Conservation (phyloP, 23 red algal genomes). For the Gracilaria caudata region DNA sequence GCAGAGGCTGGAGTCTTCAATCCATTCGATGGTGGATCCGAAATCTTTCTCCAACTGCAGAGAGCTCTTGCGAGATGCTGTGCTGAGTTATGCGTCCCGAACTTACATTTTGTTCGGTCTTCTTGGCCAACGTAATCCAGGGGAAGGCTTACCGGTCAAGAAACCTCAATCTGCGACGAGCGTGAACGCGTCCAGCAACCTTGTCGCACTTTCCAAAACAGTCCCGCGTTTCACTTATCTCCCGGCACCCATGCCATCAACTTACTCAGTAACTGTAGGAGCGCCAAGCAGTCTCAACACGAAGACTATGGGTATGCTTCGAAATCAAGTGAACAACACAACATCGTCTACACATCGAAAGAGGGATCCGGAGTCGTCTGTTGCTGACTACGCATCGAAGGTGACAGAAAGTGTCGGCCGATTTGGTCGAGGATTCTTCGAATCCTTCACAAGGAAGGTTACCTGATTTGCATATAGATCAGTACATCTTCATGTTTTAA, state of each 20-base stretch:
- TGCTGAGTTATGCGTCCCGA: constrained; percentile 29
- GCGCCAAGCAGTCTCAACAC: constrained; percentile 21
- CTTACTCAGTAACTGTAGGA: constrained; percentile 50
- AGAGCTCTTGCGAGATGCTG: constrained; percentile 34
- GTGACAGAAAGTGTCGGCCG: constrained; percentile 70
- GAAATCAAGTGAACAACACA: constrained; percentile 4
- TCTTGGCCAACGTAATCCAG: not conserved
- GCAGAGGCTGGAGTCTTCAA: constrained; percentile 5
- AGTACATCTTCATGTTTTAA: not conserved
- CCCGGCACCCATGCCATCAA: constrained; percentile 81
- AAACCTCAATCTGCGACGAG: not conserved
- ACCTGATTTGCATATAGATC: constrained; percentile 12
- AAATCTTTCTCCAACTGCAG: constrained; percentile 29
- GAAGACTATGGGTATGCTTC: constrained; percentile 34
- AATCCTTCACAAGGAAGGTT: constrained; percentile 64
- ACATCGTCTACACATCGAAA: not conserved
- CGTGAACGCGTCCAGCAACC: constrained; percentile 33
- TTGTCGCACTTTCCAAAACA: constrained; percentile 53
- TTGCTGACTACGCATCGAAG: constrained; percentile 63
- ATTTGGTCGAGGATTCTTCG: constrained; percentile 71
- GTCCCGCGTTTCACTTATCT: constrained; percentile 76
- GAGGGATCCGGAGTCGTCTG: constrained; percentile 39
- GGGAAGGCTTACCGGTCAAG: not conserved
- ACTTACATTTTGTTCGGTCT: constrained; percentile 45
- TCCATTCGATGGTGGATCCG: constrained; percentile 54